Conservation (phyloP, 257 asterid genomes). For the Gentiana straminea region DNA sequence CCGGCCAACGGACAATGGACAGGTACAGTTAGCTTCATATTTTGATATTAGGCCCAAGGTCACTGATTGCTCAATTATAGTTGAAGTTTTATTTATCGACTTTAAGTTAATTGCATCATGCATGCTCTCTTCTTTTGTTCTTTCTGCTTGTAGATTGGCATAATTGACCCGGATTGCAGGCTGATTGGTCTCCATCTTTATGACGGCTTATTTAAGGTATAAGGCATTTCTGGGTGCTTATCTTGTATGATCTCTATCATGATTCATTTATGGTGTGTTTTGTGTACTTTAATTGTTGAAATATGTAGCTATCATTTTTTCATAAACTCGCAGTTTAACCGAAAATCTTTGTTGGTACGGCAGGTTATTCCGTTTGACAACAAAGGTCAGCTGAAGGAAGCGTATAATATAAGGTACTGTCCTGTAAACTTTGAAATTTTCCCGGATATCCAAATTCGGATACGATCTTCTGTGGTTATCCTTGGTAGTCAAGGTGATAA, state of each 20-base stretch:
- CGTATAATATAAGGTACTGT: constrained; percentile 73
- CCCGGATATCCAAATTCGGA: no score
- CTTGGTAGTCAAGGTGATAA: no score
- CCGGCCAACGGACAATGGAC: constrained; percentile 89
- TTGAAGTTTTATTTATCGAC: no score
- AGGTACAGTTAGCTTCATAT: constrained; percentile 37
- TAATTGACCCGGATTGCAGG: constrained; percentile 87
- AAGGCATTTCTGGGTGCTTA: neutral
- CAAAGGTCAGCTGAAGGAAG: constrained; percentile 90
- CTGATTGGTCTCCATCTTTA: constrained; percentile 85
- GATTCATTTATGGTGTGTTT: neutral
- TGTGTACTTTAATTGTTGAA: neutral
- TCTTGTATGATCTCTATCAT: neutral
- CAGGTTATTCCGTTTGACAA: constrained; percentile 93
- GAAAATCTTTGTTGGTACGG: constrained; percentile 6
- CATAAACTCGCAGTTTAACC: constrained; percentile 5
- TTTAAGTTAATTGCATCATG: no score
- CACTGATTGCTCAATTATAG: neutral
- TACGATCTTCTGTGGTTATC: no score
- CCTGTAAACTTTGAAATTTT: neutral
- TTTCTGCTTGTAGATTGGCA: constrained; percentile 53
- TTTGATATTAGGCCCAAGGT: neutral
- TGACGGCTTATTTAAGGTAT: constrained; percentile 85
- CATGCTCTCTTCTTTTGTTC: constrained; percentile 6
- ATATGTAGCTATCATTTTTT: neutral